A percentile compares a stretch with the other conserved stretches of the same genome.
Conservation (phyloP, 768 basidiomycete species). For the Filobasidium floriforme region DNA sequence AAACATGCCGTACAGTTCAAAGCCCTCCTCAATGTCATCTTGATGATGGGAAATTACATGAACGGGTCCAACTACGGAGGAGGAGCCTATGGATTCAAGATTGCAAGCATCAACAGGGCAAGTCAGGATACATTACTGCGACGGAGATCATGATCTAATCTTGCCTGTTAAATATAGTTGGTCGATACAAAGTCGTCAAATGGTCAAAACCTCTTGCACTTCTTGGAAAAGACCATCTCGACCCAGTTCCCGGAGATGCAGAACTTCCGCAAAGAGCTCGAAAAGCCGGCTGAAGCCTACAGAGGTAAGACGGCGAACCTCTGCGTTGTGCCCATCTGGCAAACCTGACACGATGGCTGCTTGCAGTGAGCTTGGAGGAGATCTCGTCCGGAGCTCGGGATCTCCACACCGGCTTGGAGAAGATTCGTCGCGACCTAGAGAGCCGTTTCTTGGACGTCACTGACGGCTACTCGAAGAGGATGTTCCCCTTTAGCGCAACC, state of each 20-base stretch:
- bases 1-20: constrained; percentile 80
- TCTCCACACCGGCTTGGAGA: constrained; percentile 66
- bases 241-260: constrained; percentile 84
- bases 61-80: constrained; percentile 94
- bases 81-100: constrained; percentile 91
- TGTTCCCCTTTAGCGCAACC: constrained; percentile 80
- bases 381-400: constrained; percentile 67
- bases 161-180: constrained; percentile 52
- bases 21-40: constrained; percentile 84
- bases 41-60: constrained; percentile 95
- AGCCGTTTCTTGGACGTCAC: constrained; percentile 70
- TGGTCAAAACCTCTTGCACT: constrained; percentile 89
- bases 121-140: constrained; percentile 19
- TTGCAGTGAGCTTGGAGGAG: constrained; percentile 73
- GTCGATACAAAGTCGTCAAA: constrained; percentile 96
- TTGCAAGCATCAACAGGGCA: constrained; percentile 96
- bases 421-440: constrained; percentile 69
- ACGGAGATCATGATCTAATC: background rate
- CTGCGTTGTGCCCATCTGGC: background rate
- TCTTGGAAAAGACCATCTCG: constrained; percentile 77
- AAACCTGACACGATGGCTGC: constrained; percentile 23
- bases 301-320: constrained; percentile 54
- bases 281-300: constrained; percentile 83
- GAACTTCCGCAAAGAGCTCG: constrained; percentile 77
- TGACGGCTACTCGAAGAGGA: constrained; percentile 77